A percentile compares a stretch with the other conserved stretches of the same genome.
Evolutionary conservation across 2,329 filamentous ascomycete genomes (phyloP).

Genomic region (Fusarium sp.): DNA sequence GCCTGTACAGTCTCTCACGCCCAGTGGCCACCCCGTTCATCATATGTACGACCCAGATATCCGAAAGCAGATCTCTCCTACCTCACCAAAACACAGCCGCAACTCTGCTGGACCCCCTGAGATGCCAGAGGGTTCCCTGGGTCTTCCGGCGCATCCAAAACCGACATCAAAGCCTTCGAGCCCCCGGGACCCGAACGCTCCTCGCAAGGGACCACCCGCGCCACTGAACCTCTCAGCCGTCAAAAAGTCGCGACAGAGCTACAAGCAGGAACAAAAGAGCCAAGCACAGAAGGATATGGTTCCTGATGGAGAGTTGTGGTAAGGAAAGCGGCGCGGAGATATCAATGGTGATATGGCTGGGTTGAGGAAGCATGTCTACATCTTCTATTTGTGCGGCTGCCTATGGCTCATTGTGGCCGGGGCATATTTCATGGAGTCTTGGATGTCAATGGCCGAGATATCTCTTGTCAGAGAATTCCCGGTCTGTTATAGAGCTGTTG

Average conservation of each 20-base stretch:
- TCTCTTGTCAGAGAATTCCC: neutral
- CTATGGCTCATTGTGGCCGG: neutral
- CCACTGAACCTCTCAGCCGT: constrained; percentile 28
- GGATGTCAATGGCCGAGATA: neutral
- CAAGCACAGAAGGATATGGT: constrained; percentile 25
- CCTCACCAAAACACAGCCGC: constrained; percentile 32
- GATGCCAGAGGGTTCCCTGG: constrained; percentile 41
- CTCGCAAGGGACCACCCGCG: constrained; percentile 32
- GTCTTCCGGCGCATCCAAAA: constrained; percentile 45
- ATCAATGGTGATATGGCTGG: neutral
- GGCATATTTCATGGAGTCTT: neutral
- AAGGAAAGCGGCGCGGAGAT: neutral
- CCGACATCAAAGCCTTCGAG: constrained; percentile 30
- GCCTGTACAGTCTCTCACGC: constrained; percentile 31
- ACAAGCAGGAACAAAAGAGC: constrained; percentile 6
- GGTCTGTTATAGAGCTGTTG: neutral
- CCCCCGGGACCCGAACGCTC: constrained; percentile 11
- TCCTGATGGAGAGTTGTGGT: constrained; percentile 31
- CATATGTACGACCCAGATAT: constrained; percentile 49
- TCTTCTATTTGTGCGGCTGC: constrained; percentile 2
- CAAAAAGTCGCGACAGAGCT: constrained; percentile 14
- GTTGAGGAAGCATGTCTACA: constrained; percentile 4
- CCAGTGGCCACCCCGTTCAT: constrained; percentile 42
- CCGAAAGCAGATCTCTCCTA: constrained; percentile 45
- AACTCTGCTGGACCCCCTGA: constrained; percentile 36